Evolutionary conservation across 1,284 basidiomycete species (phyloP).

Genomic region (Phellopilus nigrolimitatus): DNA sequence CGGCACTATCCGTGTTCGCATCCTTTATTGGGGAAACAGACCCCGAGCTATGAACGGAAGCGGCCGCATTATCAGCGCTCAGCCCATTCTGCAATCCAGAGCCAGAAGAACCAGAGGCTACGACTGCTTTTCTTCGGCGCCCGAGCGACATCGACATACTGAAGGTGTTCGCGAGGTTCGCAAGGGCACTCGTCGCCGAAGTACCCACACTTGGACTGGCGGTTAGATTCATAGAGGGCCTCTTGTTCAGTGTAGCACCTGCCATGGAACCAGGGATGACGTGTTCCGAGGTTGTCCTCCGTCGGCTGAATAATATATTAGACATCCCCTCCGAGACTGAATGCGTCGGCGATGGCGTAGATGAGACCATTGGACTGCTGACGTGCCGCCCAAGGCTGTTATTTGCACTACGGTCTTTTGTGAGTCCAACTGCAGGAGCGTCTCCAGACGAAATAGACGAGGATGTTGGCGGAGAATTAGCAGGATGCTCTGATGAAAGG

Average conservation of each 20-base stretch:
- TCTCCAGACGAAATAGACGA: constrained; percentile 9
- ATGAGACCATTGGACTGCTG: constrained; percentile 8
- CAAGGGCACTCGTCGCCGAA: constrained; percentile 14
- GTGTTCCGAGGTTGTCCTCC: constrained; percentile 19
- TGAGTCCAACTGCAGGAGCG: neutral
- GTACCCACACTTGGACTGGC: constrained; percentile 3
- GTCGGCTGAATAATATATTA: constrained; percentile 13
- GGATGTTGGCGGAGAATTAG: constrained; percentile 13
- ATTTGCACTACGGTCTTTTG: neutral
- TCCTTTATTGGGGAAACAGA: neutral
- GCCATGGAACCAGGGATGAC: neutral
- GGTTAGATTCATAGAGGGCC: neutral
- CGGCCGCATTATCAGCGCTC: neutral
- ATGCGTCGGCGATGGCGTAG: constrained; percentile 18
- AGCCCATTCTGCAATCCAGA: neutral
- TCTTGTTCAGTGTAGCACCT: constrained; percentile 2
- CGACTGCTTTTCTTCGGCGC: constrained; percentile 5
- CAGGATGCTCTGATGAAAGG: constrained; percentile 19
- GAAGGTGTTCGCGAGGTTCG: constrained; percentile 13
- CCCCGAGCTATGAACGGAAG: neutral
- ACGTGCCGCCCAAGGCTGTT: neutral
- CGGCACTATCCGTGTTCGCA: neutral
- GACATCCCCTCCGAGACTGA: constrained; percentile 20
- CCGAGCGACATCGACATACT: constrained; percentile 13
- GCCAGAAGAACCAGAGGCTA: neutral